These are phyloP conservation scores for Scedosporium minutisporum DNA, from an alignment of 2,329 filamentous ascomycete species.

Conservation along the genomic window DNA sequence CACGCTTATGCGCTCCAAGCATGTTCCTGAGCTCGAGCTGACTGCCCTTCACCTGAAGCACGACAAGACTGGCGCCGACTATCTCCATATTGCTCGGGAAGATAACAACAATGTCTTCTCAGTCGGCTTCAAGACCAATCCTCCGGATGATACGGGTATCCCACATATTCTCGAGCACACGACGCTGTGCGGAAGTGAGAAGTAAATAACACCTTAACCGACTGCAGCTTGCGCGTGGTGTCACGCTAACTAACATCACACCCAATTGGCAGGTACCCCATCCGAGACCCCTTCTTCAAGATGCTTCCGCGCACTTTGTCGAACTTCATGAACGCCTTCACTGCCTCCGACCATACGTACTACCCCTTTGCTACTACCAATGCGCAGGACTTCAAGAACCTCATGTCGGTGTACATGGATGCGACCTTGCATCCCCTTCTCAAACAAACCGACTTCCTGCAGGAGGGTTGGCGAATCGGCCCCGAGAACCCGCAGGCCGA, in stretches of 20 bases:
- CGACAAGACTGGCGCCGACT: slow-evolving; percentile 91
- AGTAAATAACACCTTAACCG: slow-evolving; percentile 39
- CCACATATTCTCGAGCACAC: slow-evolving; percentile 98
- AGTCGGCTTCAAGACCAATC: slow-evolving; percentile 98
- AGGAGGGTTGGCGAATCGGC: slow-evolving; percentile 94
- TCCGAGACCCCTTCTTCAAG: slow-evolving; percentile 98
- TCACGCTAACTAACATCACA: slow-evolving; percentile 17
- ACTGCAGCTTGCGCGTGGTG: slow-evolving; percentile 2
- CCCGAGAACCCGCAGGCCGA: slow-evolving; percentile 70
- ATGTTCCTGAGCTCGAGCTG: slow-evolving; percentile 87
- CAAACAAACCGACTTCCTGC: slow-evolving; percentile 84
- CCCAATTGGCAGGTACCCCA: slow-evolving; percentile 60
- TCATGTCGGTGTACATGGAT: slow-evolving; percentile 94
- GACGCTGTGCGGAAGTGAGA: slow-evolving; percentile 88
- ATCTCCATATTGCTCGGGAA: slow-evolving; percentile 87
- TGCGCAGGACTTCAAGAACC: slow-evolving; percentile 84
- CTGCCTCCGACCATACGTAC: slow-evolving; percentile 88
- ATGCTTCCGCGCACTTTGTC: slow-evolving; percentile 97
- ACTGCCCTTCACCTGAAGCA: slow-evolving; percentile 86
- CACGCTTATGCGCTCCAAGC: slow-evolving; percentile 77
- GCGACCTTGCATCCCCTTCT: slow-evolving; percentile 84
- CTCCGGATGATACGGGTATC: slow-evolving; percentile 88
- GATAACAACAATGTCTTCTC: slow-evolving; percentile 99
- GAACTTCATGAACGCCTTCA: slow-evolving; percentile 99
- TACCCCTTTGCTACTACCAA: slow-evolving; percentile 99